phyloP scores from a whole-genome alignment of 2,329 filamentous ascomycete genomes.

The Herpotrichia juniperi region DNA sequence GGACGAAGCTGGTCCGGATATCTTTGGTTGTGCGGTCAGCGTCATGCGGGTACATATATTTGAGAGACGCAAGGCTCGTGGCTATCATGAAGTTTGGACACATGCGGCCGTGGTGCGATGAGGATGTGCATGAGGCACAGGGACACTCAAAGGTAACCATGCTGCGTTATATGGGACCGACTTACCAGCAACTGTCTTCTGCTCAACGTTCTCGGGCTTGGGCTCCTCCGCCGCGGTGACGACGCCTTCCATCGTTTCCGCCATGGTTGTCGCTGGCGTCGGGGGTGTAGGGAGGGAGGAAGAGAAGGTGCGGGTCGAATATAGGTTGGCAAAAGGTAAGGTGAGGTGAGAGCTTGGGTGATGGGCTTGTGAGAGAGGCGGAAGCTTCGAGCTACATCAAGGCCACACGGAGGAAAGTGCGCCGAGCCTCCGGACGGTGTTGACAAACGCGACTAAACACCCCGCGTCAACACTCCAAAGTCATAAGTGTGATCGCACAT shows the following conservation, averaged over 20 bases:
- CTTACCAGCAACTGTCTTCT: slow-evolving; percentile 49
- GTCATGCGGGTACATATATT: slow-evolving; percentile 30
- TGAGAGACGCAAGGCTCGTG: slow-evolving; percentile 32
- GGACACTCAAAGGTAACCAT: slow-evolving; percentile 15
- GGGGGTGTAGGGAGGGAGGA: slow-evolving; percentile 4
- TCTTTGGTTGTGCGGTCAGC: slow-evolving; percentile 62
- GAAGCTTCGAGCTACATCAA: slow-evolving; percentile 25
- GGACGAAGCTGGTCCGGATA: slow-evolving; percentile 90
- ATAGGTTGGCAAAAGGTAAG: slow-evolving; percentile 12
- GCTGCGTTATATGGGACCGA: slow-evolving; percentile 8
- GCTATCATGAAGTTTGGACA: slow-evolving; percentile 37
- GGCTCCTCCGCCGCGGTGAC: slow-evolving; percentile 49
- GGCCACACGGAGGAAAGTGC: slow-evolving; percentile 13
- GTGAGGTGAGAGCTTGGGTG: slow-evolving; percentile 4
- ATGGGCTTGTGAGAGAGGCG: slow-evolving; percentile 5
- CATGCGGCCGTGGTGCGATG: slow-evolving; percentile 29
- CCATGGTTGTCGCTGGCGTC: slow-evolving; percentile 46
- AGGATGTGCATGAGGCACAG: slow-evolving; percentile 12
- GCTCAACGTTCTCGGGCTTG: slow-evolving; percentile 47
- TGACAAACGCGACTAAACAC: slow-evolving; percentile 1
- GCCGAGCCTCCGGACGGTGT: slow-evolving; percentile 8
- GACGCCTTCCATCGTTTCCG: slow-evolving; percentile 58
- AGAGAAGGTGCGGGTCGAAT: slow-evolving; percentile 20
- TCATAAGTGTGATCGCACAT: slow-evolving; percentile 9
- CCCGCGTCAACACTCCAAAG: background rate